Conservation (phyloP, 2,329 filamentous ascomycete genomes). For the Pseudopithomyces maydicus region DNA sequence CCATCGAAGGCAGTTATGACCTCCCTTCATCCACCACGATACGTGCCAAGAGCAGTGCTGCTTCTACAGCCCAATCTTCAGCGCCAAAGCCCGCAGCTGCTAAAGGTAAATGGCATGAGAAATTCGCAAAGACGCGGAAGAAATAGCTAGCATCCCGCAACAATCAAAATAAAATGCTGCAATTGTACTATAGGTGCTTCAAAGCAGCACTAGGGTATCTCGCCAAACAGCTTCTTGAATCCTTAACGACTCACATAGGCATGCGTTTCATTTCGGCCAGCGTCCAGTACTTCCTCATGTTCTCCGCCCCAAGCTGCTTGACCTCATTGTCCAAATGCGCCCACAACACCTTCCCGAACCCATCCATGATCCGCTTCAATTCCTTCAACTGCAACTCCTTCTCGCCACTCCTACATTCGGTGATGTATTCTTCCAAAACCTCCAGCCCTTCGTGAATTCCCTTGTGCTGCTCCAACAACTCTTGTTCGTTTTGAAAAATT, state of each 20-base stretch:
- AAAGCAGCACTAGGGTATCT: neutral
- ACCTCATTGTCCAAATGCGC: constrained; percentile 86
- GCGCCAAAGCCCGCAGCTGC: constrained; percentile 14
- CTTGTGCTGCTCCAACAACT: constrained; percentile 75
- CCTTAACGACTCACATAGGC: constrained; percentile 61
- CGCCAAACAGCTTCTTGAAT: neutral
- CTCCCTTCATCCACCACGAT: constrained; percentile 42
- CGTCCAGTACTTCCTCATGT: constrained; percentile 85
- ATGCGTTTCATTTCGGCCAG: constrained; percentile 73
- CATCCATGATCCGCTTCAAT: constrained; percentile 74
- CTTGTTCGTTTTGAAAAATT: constrained; percentile 69
- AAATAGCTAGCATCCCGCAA: constrained; percentile 9
- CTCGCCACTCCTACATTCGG: constrained; percentile 66
- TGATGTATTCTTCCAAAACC: constrained; percentile 68
- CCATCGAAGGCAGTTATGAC: constrained; percentile 39
- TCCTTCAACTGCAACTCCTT: constrained; percentile 56
- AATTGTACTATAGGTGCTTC: neutral
- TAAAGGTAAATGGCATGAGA: constrained; percentile 48
- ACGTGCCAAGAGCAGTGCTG: constrained; percentile 21
- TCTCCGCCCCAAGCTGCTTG: constrained; percentile 75
- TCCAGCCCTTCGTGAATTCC: constrained; percentile 80
- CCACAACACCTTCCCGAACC: constrained; percentile 80
- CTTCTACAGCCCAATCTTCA: constrained; percentile 7
- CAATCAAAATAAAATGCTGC: neutral
- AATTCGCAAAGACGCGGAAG: constrained; percentile 41